Evolutionary conservation across 768 basidiomycete genomes (phyloP).

Genomic region (Amanita inopinata): DNA sequence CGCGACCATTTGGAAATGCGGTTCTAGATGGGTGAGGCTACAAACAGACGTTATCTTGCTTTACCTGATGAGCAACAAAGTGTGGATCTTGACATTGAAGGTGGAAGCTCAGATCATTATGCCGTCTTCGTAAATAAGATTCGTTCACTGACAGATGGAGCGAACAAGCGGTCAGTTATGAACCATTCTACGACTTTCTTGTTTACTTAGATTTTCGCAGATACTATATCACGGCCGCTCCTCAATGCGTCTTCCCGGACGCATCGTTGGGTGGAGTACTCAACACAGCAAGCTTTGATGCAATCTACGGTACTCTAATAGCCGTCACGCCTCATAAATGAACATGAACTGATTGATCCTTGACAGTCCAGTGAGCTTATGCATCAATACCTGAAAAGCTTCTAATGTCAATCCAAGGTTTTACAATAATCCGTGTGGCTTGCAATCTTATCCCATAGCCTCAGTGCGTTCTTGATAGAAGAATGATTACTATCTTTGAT

Average conservation of each 20-base stretch:
- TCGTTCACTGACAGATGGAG: slow-evolving; percentile 37
- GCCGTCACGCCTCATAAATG: background rate
- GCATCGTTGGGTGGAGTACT: slow-evolving; percentile 48
- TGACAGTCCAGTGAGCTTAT: slow-evolving; percentile 27
- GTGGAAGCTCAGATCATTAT: slow-evolving; percentile 43
- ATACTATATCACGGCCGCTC: slow-evolving; percentile 59
- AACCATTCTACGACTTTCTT: background rate
- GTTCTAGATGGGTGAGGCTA: slow-evolving; percentile 56
- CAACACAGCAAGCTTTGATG: slow-evolving; percentile 56
- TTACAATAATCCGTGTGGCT: slow-evolving; percentile 45
- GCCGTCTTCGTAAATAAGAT: slow-evolving; percentile 47
- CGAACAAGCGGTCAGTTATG: slow-evolving; percentile 39
- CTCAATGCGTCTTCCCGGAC: slow-evolving; percentile 65
- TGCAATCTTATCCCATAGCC: slow-evolving; percentile 36
- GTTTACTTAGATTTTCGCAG: too few species aligned
- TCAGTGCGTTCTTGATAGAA: slow-evolving; percentile 29
- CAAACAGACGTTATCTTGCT: background rate
- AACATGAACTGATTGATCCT: slow-evolving; percentile 1
- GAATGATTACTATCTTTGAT: background rate
- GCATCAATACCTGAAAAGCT: background rate
- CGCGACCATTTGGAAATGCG: slow-evolving; percentile 62
- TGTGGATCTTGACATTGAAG: slow-evolving; percentile 69
- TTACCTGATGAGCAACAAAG: slow-evolving; percentile 21
- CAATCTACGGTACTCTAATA: slow-evolving; percentile 42
- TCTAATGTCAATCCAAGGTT: slow-evolving; percentile 28